Evolutionary conservation across 1,284 basidiomycete genomes (phyloP), one percentile per base, ranked within the genome.

Genomic region (Prillingera fragicola): DNA sequence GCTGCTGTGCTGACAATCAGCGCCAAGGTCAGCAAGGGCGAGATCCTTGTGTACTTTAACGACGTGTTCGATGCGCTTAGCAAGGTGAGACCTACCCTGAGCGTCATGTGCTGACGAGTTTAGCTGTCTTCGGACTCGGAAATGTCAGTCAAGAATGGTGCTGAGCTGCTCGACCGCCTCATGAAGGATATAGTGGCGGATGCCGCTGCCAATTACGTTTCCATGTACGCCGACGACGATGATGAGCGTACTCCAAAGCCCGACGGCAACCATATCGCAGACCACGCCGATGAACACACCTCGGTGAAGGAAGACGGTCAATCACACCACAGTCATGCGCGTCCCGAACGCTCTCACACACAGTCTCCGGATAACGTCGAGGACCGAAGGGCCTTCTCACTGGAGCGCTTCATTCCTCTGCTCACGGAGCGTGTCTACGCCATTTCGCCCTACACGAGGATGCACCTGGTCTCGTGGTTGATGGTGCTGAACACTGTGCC

Each of bases 101-200:
- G n/a, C 9, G 24, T 33, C 15, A 21, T 25, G 6, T 32, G 34
- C 41, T 41, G 4, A 45, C n/a, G n/a, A 8, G 19, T 10, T 40
- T 59, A 95, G 90, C 85, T 99, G 43, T 88, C 91, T 6, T 90
- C 94, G 29, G 95, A 99, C 68, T 86, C 90, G 0, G 95, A 98
- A 60, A 68, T 90, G 38, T 94, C 94, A 3, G 95, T 98, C 55
- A 96, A 96, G 80, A 98, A 98, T 63, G 95, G 94, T 8, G 92
- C 94, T 2, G 95, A 99, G 68, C 79, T 99, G n/a, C 79, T 98
- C 43, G 95, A 99, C 70, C 82, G 95, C 21, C 78, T 97, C 14
- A 79, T 99, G 62, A 97, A 98, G 68, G 95, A 99, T 59, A 94
- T 97, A 41, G 94, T 98, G 2, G 87, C 91, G 26, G 95, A 98